Evolutionary conservation across 768 basidiomycete genomes (phyloP), one percentile per base, ranked within the genome.

Genomic region (Hygrocybe coccinea): DNA sequence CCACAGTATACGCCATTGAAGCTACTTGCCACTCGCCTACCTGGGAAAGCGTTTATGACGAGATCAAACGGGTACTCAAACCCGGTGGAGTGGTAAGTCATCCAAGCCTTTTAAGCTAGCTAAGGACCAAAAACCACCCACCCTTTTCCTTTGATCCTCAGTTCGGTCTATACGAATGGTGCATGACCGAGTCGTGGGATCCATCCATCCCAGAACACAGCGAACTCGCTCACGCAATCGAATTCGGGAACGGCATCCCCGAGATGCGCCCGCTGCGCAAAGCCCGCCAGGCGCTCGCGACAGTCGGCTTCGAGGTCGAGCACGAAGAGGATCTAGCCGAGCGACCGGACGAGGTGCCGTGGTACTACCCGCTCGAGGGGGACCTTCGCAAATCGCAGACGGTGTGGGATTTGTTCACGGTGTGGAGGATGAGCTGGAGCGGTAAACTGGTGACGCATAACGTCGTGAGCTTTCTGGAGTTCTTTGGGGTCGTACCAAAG

Each of bases 131-230:
- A 2, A 12, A 21, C n/a, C 21, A 38, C 14, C 22, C 19, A 5
- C 37, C 14, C 21, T 19, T 38, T 22, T 21, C 50, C n/a, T 34
- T n/a, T 46, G 33, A 43, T 37, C 4, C 50, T 38, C 58, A 95
- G 89, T 97, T 97, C 71, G 95, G 95, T 66, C 89, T 98, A 36
- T 99, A 98, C 72, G 97, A 98, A 69, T 99, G 95, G 95, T 87
- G 85, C 72, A 97, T 99, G 97, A 97, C 97, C 17, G 94, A 97
- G 70, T 68, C 72, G 2, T 95, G 95, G 91, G 89, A 97, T 71
- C 81, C 89, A 37, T 80, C 87, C 45, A 88, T 79, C 67, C 89
- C 93, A 15, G 72, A 80, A 52, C 95, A 98, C 80, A 95, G 94
- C 74, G 80, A 80, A 44, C 84, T 98, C 56, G 91, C 91, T 11